phyloP scores from a whole-genome alignment of 331 rosid species.

The Rosa hybrid region DNA sequence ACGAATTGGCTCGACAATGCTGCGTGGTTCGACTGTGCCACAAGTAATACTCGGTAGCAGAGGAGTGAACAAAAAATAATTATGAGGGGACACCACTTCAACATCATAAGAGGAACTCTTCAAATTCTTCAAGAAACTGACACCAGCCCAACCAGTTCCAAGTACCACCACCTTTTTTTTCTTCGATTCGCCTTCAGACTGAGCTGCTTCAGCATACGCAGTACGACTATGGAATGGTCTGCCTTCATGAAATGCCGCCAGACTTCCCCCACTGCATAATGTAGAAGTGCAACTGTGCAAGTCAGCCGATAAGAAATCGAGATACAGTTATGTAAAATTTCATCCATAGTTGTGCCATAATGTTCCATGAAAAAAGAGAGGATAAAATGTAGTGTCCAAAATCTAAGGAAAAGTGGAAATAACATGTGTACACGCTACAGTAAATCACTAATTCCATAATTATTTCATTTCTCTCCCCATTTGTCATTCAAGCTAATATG shows the following conservation, averaged over 20 bases:
- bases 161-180: slow-evolving; percentile 41
- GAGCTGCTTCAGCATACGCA: slow-evolving; percentile 27
- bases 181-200: background rate
- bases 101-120: slow-evolving; percentile 33
- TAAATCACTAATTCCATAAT: background rate
- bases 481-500: background rate
- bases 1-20: slow-evolving; percentile 41
- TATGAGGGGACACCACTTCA: slow-evolving; percentile 42
- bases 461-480: background rate
- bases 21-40: slow-evolving; percentile 36
- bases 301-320: background rate
- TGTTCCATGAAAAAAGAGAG: background rate
- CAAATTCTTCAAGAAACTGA: slow-evolving; percentile 39
- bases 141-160: slow-evolving; percentile 47
- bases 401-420: background rate
- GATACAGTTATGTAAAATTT: background rate
- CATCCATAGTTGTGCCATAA: background rate
- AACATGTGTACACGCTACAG: background rate
- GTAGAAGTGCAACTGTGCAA: background rate
- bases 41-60: slow-evolving; percentile 42
- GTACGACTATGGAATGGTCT: slow-evolving; percentile 7
- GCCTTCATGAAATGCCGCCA: slow-evolving; percentile 22
- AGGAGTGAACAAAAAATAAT: slow-evolving; percentile 42
- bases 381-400: background rate
- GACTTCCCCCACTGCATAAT: slow-evolving; percentile 33